Evolutionary conservation across 345 rosid species (phyloP).

Genomic region (Corymbia maculata): DNA sequence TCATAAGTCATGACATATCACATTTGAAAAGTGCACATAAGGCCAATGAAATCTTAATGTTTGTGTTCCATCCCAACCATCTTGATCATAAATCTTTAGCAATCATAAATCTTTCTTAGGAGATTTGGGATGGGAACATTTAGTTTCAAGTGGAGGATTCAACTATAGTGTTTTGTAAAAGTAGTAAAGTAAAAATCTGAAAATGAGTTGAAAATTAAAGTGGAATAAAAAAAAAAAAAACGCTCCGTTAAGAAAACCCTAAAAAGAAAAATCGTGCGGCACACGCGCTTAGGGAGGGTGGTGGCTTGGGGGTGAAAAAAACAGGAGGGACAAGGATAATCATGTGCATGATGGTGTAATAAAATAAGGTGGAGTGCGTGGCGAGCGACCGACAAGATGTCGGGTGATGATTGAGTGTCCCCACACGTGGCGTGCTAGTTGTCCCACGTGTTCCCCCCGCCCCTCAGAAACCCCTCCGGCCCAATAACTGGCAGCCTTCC

Average conservation of each 20-base stretch:
- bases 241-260: neutral
- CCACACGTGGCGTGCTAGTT: constrained; percentile 25
- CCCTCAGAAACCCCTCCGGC: neutral
- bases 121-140: too few species aligned
- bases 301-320: neutral
- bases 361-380: neutral
- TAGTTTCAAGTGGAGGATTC: too few species aligned
- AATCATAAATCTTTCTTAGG: neutral
- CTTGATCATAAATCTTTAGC: too few species aligned
- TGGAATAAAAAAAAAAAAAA: too few species aligned
- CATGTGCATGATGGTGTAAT: neutral
- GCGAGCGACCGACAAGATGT: constrained; percentile 19
- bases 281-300: neutral
- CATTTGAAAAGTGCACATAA: fast-evolving
- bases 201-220: too few species aligned
- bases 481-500: neutral
- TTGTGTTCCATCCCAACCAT: neutral
- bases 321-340: neutral
- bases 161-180: too few species aligned
- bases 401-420: constrained; percentile 25
- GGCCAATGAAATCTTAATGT: neutral
- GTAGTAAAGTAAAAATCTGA: too few species aligned
- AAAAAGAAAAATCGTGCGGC: neutral
- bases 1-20: neutral
- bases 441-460: constrained; percentile 10